A percentile compares a stretch with the other conserved stretches of the same genome.
Evolutionary conservation across 140 eudicot species (phyloP).

Genomic region (Cichorium intybus): DNA sequence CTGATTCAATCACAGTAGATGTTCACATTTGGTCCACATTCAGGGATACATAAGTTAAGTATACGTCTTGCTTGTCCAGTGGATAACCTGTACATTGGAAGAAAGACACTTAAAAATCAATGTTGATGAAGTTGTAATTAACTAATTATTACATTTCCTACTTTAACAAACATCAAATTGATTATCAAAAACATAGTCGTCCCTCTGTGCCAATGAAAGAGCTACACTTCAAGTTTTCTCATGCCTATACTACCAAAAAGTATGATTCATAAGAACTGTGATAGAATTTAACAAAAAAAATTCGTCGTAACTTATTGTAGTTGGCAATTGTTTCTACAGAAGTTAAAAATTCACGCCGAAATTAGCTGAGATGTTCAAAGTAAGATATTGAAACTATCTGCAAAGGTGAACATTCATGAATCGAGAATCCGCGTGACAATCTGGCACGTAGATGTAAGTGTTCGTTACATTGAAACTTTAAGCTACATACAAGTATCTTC

Average conservation of each 20-base stretch:
- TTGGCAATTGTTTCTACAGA: not conserved
- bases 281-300: not conserved
- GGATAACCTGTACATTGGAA: constrained; percentile 4
- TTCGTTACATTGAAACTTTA: not conserved
- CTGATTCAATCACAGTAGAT: constrained; percentile 5
- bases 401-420: constrained; percentile 2
- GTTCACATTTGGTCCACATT: constrained; percentile 20
- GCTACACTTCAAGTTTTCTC: too few species aligned
- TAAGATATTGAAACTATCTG: not conserved
- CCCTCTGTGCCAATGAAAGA: too few species aligned
- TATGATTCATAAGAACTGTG: not conserved
- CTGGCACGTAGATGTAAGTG: constrained; percentile 11
- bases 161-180: not conserved
- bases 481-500: not conserved
- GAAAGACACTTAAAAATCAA: constrained; percentile 16
- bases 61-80: constrained; percentile 4
- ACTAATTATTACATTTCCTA: not conserved
- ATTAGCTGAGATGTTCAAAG: not conserved
- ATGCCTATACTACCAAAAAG: too few species aligned
- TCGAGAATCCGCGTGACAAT: constrained; percentile 8
- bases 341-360: not conserved
- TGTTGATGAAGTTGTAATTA: not conserved
- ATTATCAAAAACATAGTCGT: too few species aligned
- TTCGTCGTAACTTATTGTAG: constrained; percentile 1
- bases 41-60: not conserved